These are phyloP conservation scores for Amborella trichopoda DNA, from an alignment of 164 flowering plant genomes.

Conservation along the genomic window DNA sequence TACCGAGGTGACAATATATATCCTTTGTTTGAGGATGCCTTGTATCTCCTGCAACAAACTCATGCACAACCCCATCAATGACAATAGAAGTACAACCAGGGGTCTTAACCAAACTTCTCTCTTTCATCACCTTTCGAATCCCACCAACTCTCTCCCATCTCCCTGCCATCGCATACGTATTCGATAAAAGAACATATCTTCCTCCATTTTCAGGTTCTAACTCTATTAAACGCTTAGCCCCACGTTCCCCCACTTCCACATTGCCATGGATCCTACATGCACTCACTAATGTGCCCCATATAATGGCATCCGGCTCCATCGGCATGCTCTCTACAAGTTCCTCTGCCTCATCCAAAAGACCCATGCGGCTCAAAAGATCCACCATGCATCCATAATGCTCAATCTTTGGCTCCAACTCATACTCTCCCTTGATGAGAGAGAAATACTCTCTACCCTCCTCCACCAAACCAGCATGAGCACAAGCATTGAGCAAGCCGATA, in stretches of 20 bases:
- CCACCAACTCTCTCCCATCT: constrained; percentile 53
- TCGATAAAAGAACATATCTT: constrained; percentile 65
- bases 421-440: constrained; percentile 12
- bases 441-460: constrained; percentile 14
- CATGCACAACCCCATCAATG: constrained; percentile 36
- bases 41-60: constrained; percentile 55
- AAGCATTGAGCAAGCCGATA: constrained; percentile 17
- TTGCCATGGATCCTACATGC: constrained; percentile 27
- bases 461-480: constrained; percentile 25
- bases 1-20: constrained; percentile 36
- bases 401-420: constrained; percentile 13
- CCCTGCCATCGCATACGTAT: constrained; percentile 44
- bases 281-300: constrained; percentile 25
- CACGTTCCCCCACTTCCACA: constrained; percentile 19
- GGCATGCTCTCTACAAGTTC: constrained; percentile 20
- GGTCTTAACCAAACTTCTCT: constrained; percentile 36
- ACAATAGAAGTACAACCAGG: constrained; percentile 76
- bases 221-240: constrained; percentile 27
- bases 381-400: constrained; percentile 29
- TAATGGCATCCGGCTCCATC: constrained; percentile 19
- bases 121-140: constrained; percentile 44
- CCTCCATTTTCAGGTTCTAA: constrained; percentile 40
- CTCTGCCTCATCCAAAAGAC: constrained; percentile 20
- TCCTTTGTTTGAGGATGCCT: constrained; percentile 40
- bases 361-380: constrained; percentile 26